phyloP scores from a whole-genome alignment of 2,329 filamentous ascomycete species.

The Colletotrichum euphorbiae region DNA sequence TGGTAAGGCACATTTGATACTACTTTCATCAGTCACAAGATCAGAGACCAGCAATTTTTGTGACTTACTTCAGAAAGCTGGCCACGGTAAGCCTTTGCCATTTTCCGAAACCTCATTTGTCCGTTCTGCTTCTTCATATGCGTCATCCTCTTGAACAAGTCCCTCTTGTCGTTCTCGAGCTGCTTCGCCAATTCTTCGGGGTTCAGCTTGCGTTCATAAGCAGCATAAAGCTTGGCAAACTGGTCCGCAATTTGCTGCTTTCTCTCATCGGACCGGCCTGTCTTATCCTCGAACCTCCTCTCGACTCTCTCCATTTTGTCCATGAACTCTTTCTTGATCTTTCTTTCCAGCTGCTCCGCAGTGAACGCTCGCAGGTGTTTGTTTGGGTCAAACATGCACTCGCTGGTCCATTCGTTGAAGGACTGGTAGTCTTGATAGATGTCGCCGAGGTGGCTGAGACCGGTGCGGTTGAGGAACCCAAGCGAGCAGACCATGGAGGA shows the following conservation, averaged over 20 bases:
- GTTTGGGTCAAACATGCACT: background rate
- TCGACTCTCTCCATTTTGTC: conserved; percentile 26
- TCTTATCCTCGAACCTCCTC: background rate
- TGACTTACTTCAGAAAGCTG: conserved; percentile 1
- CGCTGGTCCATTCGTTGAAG: conserved; percentile 28
- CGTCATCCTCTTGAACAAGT: conserved; percentile 16
- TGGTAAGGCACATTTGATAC: conserved; percentile 25
- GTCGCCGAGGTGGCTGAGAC: conserved; percentile 16
- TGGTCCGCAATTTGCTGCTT: background rate
- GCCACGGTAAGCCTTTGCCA: conserved; percentile 15
- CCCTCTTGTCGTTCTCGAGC: conserved; percentile 5
- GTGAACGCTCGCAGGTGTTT: conserved; percentile 11
- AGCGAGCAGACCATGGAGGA: conserved; percentile 43
- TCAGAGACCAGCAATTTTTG: background rate
- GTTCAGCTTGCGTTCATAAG: background rate
- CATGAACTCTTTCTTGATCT: conserved; percentile 24
- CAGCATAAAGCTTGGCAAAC: conserved; percentile 9
- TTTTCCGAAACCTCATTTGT: conserved; percentile 10
- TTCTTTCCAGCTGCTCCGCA: background rate
- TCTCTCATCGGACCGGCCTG: background rate
- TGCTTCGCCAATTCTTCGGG: background rate
- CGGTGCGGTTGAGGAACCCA: conserved; percentile 37
- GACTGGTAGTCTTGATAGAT: conserved; percentile 40
- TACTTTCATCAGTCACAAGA: background rate
- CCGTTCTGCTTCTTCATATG: background rate